Evolutionary conservation across 2,329 filamentous ascomycete genomes (phyloP).

Genomic region (Colletotrichum shisoi): DNA sequence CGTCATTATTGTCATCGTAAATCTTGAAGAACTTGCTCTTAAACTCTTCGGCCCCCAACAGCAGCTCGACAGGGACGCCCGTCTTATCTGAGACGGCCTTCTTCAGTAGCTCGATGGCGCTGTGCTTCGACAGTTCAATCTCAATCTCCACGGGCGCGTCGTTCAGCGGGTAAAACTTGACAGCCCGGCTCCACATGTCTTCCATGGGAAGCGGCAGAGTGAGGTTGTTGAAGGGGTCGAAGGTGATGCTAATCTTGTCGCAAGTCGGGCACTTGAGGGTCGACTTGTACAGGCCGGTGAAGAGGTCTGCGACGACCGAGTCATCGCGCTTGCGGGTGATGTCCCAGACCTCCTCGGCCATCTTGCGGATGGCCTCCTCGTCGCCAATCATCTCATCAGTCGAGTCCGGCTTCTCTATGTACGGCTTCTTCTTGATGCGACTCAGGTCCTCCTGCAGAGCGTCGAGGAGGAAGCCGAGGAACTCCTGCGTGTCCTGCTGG

Average conservation of each 20-base stretch:
- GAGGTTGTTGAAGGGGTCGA: conserved; percentile 95
- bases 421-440: conserved; percentile 92
- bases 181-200: conserved; percentile 76
- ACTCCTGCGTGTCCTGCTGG: conserved; percentile 97
- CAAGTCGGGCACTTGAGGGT: conserved; percentile 92
- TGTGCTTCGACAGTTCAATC: conserved; percentile 82
- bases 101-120: conserved; percentile 73
- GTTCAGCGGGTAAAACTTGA: conserved; percentile 81
- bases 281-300: conserved; percentile 98
- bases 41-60: conserved; percentile 87
- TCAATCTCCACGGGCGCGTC: conserved; percentile 74
- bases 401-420: conserved; percentile 96
- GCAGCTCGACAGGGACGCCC: conserved; percentile 67
- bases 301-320: conserved; percentile 92
- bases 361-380: conserved; percentile 77
- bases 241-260: conserved; percentile 96
- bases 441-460: conserved; percentile 95
- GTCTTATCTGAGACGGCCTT: conserved; percentile 73
- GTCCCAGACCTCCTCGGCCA: conserved; percentile 88
- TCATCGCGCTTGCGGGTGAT: conserved; percentile 94
- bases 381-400: conserved; percentile 95
- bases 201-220: conserved; percentile 90
- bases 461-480: conserved; percentile 92
- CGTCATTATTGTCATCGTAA: conserved; percentile 72
- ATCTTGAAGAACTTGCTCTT: conserved; percentile 85